Percentiles rank a stretch among this genome's conserved stretches.
Evolutionary conservation across 2,329 filamentous ascomycete species (phyloP).

Genomic region (Penicillium rolfsii): DNA sequence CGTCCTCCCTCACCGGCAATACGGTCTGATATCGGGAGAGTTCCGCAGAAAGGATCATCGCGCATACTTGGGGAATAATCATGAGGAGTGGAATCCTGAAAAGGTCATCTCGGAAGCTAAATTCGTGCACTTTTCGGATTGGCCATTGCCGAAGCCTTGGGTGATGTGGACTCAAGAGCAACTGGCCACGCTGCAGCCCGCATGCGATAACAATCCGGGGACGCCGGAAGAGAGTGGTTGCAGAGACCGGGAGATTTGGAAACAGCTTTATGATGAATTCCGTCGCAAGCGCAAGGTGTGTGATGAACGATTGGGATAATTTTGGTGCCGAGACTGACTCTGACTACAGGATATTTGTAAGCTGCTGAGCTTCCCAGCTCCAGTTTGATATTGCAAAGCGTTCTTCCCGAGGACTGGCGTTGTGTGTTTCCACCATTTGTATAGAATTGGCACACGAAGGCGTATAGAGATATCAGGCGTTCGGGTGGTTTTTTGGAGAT

Average conservation of each 20-base stretch:
- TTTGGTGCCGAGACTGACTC: background rate
- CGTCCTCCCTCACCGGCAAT: slow-evolving; percentile 66
- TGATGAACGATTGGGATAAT: background rate
- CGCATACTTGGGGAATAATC: slow-evolving; percentile 54
- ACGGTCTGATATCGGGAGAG: slow-evolving; percentile 65
- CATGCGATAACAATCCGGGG: slow-evolving; percentile 41
- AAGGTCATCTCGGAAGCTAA: slow-evolving; percentile 62
- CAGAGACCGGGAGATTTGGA: slow-evolving; percentile 44
- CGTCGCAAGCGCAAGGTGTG: slow-evolving; percentile 38
- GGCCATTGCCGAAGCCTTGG: slow-evolving; percentile 70
- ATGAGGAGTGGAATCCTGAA: slow-evolving; percentile 63
- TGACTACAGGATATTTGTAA: slow-evolving; percentile 37
- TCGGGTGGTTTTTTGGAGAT: background rate
- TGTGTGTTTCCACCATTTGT: background rate
- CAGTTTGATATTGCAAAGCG: slow-evolving; percentile 26
- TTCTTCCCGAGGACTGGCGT: background rate
- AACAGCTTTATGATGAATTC: slow-evolving; percentile 43
- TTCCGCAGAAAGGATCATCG: slow-evolving; percentile 60
- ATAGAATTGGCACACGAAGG: background rate
- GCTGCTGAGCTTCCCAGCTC: slow-evolving; percentile 44
- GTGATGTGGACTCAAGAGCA: slow-evolving; percentile 46
- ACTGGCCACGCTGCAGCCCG: slow-evolving; percentile 38
- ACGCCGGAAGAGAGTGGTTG: slow-evolving; percentile 43
- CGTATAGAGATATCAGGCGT: background rate
- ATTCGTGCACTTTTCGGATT: slow-evolving; percentile 72